Conservation (phyloP, 2,329 filamentous ascomycete species). For the Epichloe brachyelytri region DNA sequence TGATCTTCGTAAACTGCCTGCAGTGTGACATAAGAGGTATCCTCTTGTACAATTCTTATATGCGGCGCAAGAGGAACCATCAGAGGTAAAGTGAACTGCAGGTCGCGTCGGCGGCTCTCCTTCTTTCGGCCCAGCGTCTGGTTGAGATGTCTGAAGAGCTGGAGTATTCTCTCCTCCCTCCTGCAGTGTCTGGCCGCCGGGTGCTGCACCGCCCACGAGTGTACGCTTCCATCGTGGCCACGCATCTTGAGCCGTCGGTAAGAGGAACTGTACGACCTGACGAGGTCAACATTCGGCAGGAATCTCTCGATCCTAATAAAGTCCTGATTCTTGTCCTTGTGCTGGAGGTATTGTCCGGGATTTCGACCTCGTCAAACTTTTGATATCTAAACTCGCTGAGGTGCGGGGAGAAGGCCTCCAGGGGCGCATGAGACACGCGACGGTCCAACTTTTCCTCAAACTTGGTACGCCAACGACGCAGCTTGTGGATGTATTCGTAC, state of each 20-base stretch:
- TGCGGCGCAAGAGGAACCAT: conserved; percentile 94
- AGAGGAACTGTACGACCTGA: conserved; percentile 80
- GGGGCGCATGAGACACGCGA: conserved; percentile 54
- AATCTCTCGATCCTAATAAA: conserved; percentile 97
- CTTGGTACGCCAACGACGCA: conserved; percentile 91
- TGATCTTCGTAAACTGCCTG: conserved; percentile 96
- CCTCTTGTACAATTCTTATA: conserved; percentile 91
- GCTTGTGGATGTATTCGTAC: conserved; percentile 95
- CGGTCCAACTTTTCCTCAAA: conserved; percentile 96
- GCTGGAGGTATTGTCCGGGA: conserved; percentile 91
- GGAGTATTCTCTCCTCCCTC: conserved; percentile 85
- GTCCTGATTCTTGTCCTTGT: conserved; percentile 98
- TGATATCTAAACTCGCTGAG: conserved; percentile 94
- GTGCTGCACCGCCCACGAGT: conserved; percentile 92
- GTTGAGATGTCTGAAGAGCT: conserved; percentile 96
- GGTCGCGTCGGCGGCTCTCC: conserved; percentile 81
- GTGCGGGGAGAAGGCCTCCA: conserved; percentile 85
- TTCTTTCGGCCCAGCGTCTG: conserved; percentile 84
- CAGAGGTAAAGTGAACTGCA: conserved; percentile 90
- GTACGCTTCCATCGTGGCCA: conserved; percentile 93
- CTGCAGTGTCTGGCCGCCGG: conserved; percentile 85
- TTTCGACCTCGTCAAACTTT: conserved; percentile 96
- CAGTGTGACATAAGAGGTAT: conserved; percentile 83
- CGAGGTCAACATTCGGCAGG: conserved; percentile 84
- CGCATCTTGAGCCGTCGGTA: conserved; percentile 91